A percentile compares a stretch with the other conserved stretches of the same genome.
These are phyloP conservation scores for Corynascus novoguineensis DNA, from an alignment of 495 filamentous ascomycete species.

Conservation along the genomic window DNA sequence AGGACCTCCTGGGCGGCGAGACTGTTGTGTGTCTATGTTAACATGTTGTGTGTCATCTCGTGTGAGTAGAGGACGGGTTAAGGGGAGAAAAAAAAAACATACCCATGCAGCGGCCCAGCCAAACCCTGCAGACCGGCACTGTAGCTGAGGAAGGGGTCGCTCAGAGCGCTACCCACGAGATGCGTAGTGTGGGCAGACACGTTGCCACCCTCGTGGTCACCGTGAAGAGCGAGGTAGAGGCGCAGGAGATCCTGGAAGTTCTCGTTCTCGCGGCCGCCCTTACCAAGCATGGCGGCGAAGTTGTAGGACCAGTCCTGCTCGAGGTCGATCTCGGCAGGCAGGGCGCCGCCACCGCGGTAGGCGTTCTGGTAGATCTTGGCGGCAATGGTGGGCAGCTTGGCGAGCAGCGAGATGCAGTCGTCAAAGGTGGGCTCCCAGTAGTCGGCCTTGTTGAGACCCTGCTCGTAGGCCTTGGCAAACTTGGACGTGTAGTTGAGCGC, in stretches of 20 bases:
- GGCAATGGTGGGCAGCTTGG: conserved; percentile 93
- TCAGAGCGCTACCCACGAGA: conserved; percentile 90
- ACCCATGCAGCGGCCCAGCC: conserved; percentile 89
- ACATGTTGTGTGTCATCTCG: no score
- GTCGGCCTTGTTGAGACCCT: conserved; percentile 83
- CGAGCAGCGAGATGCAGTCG: conserved; percentile 86
- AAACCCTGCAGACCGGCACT: conserved; percentile 93
- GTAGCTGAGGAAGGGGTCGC: conserved; percentile 93
- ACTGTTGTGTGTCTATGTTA: conserved; percentile 22
- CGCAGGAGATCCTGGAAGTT: conserved; percentile 94
- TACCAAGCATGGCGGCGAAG: conserved; percentile 94
- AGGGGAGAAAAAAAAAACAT: conserved; percentile 18
- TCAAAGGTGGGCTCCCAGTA: conserved; percentile 99
- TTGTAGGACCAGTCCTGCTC: conserved; percentile 97
- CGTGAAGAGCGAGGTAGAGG: conserved; percentile 91
- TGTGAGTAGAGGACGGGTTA: not conserved
- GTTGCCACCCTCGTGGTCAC: conserved; percentile 97
- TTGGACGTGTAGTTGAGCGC: conserved; percentile 86
- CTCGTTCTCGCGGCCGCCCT: conserved; percentile 74
- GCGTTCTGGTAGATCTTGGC: conserved; percentile 95
- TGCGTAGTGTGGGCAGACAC: conserved; percentile 97
- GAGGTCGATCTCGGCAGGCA: conserved; percentile 70
- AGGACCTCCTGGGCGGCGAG: conserved; percentile 96
- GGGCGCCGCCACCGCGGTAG: conserved; percentile 67
- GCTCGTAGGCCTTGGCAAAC: conserved; percentile 89